Evolutionary conservation across 2,329 filamentous ascomycete genomes (phyloP), one percentile per base, ranked within the genome.

Genomic region (Aspergillus fumigatus): DNA sequence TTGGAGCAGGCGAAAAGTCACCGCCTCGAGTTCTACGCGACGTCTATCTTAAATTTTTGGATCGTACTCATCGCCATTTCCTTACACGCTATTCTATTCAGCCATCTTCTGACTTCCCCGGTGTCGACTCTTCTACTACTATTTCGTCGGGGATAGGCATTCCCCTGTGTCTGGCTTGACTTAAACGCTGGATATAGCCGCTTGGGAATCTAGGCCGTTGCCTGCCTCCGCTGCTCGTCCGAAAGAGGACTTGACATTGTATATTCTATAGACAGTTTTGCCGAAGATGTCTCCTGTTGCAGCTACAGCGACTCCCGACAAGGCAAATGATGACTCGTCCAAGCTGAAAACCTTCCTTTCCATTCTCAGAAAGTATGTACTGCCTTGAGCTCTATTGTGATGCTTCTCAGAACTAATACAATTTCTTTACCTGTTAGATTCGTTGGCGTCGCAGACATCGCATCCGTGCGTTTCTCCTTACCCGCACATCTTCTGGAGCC

Each of bases 401-500:
- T 38, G 17, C 32, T 14, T 38, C 32, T 38, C 14, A 6, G 32
- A 38, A 14, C 21, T 47, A 23, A 47, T 25, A 14, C 21, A 4
- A 11, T 25, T 4, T 23, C 21, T 47, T 11, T 14, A 47, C 59
- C 57, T 59, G 56, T 51, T 74, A 95, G 93, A 73, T 97, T 97
- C 76, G 92, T 97, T 68, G 94, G 94, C 65, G 94, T 99, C 56
- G 82, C 92, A 64, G 94, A 99, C 76, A 94, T 99, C 69, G 94
- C 94, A 56, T 86, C 92, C 55, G 93, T 97, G 60, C 89, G 94
- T 65, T 99, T 99, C 79, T 97, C 93, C 17, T 83, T 99, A 51
- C 94, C 94, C 23, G 92, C 94, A 51, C 93, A 97, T 76, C 86
- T 99, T 47, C 84, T 99, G 69, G 94, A 99, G 75, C 94, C 94